A percentile compares a stretch with the other conserved stretches of the same genome.
These are phyloP conservation scores for Rusavskia elegans DNA, from an alignment of 495 filamentous ascomycete species.

Conservation along the genomic window DNA sequence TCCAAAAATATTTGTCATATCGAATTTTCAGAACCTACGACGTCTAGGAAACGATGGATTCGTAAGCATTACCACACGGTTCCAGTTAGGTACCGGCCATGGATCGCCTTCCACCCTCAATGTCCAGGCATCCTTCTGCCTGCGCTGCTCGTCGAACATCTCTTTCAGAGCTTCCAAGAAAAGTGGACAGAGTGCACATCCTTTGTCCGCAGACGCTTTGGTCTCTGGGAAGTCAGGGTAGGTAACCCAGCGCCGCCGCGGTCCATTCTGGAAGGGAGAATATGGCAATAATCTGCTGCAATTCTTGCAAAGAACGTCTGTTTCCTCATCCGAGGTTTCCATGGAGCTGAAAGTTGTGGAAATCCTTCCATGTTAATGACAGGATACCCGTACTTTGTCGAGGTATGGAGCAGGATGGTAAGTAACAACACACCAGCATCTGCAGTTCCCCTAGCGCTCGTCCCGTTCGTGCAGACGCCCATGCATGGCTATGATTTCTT, in stretches of 20 bases:
- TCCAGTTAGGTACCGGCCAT: background rate
- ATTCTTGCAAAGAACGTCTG: no score
- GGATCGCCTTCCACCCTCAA: background rate
- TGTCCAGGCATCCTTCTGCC: background rate
- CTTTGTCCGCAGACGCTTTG: background rate
- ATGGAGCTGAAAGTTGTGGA: no score
- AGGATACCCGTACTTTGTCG: no score
- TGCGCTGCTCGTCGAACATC: background rate
- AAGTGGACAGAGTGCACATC: background rate
- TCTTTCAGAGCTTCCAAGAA: background rate
- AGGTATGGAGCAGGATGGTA: no score
- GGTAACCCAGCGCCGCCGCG: background rate
- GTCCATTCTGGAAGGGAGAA: background rate
- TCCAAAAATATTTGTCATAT: no score
- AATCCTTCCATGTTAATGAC: no score
- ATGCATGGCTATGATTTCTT: no score
- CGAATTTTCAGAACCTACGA: background rate
- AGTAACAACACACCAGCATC: no score
- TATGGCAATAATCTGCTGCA: no score
- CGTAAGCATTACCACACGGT: background rate
- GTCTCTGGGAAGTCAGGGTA: background rate
- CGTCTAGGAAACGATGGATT: background rate
- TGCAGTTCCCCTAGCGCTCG: no score
- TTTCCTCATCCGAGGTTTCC: no score
- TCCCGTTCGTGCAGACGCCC: no score